These are phyloP conservation scores for Avena insularis DNA, from an alignment of 176 grass and related monocot genomes.

Conservation along the genomic window DNA sequence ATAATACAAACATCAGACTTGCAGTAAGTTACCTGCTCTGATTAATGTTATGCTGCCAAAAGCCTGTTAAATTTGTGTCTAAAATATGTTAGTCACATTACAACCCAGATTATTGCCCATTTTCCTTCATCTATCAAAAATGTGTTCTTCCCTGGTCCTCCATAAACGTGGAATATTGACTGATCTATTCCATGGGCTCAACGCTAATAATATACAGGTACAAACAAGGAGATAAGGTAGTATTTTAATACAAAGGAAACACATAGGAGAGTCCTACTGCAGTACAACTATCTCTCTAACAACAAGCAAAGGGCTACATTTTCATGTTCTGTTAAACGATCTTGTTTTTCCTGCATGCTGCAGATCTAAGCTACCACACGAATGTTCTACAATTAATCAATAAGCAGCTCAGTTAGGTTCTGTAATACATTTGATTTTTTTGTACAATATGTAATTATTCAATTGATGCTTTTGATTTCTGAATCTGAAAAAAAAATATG, in stretches of 20 bases:
- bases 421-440: not conserved
- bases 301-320: not conserved
- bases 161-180: not conserved
- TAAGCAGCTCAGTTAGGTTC: not conserved
- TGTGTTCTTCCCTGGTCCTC: not conserved
- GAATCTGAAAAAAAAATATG: not conserved
- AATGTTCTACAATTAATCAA: slow-evolving; percentile 26
- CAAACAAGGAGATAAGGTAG: not conserved
- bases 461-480: slow-evolving; percentile 5
- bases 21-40: not conserved
- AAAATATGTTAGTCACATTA: not conserved
- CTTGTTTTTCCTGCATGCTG: slow-evolving; percentile 15
- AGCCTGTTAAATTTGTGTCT: not conserved
- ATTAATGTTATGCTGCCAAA: not conserved
- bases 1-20: slow-evolving; percentile 1
- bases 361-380: slow-evolving; percentile 11
- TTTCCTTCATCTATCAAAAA: not conserved
- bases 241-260: not conserved
- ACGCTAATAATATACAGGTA: not conserved
- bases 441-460: slow-evolving; percentile 9
- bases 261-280: not conserved
- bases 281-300: not conserved
- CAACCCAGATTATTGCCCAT: not conserved
- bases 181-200: not conserved
- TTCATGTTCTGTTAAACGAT: not conserved